Evolutionary conservation across 352 stramenopile species (phyloP), one percentile per base, ranked within the genome.

Genomic region (Phytophthora europaea): DNA sequence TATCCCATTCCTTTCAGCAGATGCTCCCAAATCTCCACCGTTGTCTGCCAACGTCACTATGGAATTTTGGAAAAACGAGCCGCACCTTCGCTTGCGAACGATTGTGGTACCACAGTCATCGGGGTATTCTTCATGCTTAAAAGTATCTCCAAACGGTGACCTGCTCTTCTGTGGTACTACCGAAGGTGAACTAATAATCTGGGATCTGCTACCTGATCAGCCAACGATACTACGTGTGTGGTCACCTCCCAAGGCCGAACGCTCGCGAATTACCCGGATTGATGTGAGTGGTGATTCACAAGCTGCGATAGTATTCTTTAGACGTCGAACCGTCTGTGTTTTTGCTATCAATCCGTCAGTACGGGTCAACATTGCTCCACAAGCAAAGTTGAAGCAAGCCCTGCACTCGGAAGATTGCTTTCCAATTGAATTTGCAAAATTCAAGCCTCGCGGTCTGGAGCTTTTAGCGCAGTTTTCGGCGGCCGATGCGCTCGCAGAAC

Each of bases 321-420:
- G 62, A 26, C 54, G 72, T 2, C 77, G 76, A 69, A 55, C 31
- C 47, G 60, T 62, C 0, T 6, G 20, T 52, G 59, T 57, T 28
- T 57, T 60, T 33, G 28, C 20, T 23, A 22, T 64, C 20, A 66
- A 61, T 53, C 48, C 69, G 23, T 15, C 59, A 53, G 9, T 38
- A 33, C 34, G 18, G 7, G 22, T 40, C 16, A 47, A 47, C 16
- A 53, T 7, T 1, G 48, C 26, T 56, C 48, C 33, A 15, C 63
- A 67, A n/a, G 45, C 20, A 34, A 72, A 72, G 20, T 20, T 28
- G 23, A 73, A 73, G 36, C 52, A 53, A 10, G n/a, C 31, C 3
- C 51, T 12, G 26, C 79, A 90, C 56, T 74, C 76, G 0, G 72
- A 63, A 26, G 73, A 84, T n/a, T 85, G 72, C 12, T 90, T 90